Base-by-base conservation (phyloP, 2,329 filamentous ascomycete species). In the Colletotrichum sp. region DNA sequence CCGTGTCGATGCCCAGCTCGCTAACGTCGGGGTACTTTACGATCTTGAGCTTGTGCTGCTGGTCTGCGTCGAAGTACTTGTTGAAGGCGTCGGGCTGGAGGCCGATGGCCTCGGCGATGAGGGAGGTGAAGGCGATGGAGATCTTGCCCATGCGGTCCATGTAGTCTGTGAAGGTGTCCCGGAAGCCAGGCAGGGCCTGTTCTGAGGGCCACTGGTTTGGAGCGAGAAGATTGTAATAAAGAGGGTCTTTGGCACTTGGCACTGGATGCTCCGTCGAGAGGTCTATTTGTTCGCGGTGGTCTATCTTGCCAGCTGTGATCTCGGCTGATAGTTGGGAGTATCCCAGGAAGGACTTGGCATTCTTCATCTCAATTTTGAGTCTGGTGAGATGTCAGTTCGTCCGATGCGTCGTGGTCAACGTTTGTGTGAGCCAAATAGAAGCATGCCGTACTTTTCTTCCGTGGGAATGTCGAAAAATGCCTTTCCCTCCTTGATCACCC, bases 31-130 rank as follows among this genome's bases (percentile, higher is more conserved):
- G 95, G 80, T 97, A 97, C 85, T 94, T 95, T 74, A 97, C 93
- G 73, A 98, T 93, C 86, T 98, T 98, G 79, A 97, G 88, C 86
- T 97, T 97, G 86, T 97, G 94, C 84, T 97, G 95, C 85, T 90
- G 87, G 77, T 89, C 82, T 86, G 88, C 78, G 81, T 96, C 94
- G 83, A 96, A 96, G 86, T 96, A 97, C 78, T 90, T 91, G 80
- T 91, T 86, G 82, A 98, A 97, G 0, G 95, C 94, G 65, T 88
- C 84, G 0, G 87, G 75, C 0, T 93, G 90, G 8, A 98, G 87
- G 12, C 90, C 90, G 75, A 98, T 93, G n/a, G 94, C 93, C 85
- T 97, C 94, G 75, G 95, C 95, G 77, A 97, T 94, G 34, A 97
- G 89, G 13, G 90, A 90, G 1, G 94, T 96, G 84, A 97, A 97